Conservation (phyloP, 2,329 filamentous ascomycete species). For the Monosporascus sp. region DNA sequence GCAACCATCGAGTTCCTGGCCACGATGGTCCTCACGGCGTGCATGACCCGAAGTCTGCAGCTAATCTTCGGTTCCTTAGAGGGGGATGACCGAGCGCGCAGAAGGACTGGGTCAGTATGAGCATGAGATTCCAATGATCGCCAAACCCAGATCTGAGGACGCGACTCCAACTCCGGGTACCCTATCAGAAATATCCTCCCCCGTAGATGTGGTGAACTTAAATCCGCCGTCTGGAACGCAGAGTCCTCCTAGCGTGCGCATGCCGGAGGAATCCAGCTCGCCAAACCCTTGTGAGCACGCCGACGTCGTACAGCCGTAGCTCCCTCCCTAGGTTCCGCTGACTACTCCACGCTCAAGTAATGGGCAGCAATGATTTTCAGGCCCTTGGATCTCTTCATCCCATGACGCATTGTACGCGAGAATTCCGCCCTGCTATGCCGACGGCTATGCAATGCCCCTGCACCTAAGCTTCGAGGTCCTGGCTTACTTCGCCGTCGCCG, state of each 20-base stretch:
- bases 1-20: slow-evolving; percentile 50
- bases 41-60: slow-evolving; percentile 49
- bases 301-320: slow-evolving; percentile 6
- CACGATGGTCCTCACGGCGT: slow-evolving; percentile 48
- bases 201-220: slow-evolving; percentile 7
- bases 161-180: slow-evolving; percentile 19
- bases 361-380: slow-evolving; percentile 44
- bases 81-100: slow-evolving; percentile 43
- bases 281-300: not conserved
- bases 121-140: slow-evolving; percentile 44
- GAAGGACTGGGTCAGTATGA: slow-evolving; percentile 42
- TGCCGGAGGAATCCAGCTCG: slow-evolving; percentile 1
- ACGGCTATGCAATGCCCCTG: slow-evolving; percentile 46
- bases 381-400: slow-evolving; percentile 39
- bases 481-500: slow-evolving; percentile 45
- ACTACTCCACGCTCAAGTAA: slow-evolving; percentile 41
- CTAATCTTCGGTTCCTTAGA: slow-evolving; percentile 45
- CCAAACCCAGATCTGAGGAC: slow-evolving; percentile 9
- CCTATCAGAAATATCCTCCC: slow-evolving; percentile 13
- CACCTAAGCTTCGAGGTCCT: slow-evolving; percentile 45
- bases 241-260: slow-evolving; percentile 3
- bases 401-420: too few species aligned
- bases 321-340: slow-evolving; percentile 34
- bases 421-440: slow-evolving; percentile 45
- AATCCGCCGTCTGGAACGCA: slow-evolving; percentile 10